Evolutionary conservation across 1,284 basidiomycete species (phyloP).

Genomic region (Hemileia vastatrix): DNA sequence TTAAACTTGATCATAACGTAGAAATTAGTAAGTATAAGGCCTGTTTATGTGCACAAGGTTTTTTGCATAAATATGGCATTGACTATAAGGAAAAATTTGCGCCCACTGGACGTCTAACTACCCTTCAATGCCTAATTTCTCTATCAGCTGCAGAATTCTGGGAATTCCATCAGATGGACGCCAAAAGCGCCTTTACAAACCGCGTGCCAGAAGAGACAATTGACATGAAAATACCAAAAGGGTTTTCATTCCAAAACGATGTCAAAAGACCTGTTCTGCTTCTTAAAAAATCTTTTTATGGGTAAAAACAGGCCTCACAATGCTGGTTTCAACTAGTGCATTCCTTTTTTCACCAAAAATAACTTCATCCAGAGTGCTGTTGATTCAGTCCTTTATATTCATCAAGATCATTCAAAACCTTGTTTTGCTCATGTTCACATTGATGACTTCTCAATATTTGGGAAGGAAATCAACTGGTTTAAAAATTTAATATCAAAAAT

Average conservation of each 20-base stretch:
- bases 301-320: constrained; percentile 2
- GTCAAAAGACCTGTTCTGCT: no score
- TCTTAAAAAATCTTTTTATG: constrained; percentile 4
- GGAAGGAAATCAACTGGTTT: not conserved
- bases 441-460: not conserved
- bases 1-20: constrained; percentile 5
- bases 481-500: not conserved
- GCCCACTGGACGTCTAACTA: not conserved
- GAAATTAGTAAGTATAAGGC: constrained; percentile 9
- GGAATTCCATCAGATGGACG: not conserved
- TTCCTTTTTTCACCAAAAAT: not conserved
- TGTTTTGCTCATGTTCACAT: not conserved
- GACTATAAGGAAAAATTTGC: constrained; percentile 8
- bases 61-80: not conserved
- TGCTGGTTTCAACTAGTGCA: not conserved
- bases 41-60: not conserved
- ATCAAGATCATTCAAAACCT: not conserved
- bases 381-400: not conserved
- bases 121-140: not conserved
- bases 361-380: not conserved
- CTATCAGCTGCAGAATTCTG: not conserved
- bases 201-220: not conserved
- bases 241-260: not conserved
- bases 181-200: not conserved
- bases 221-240: not conserved